Evolutionary conservation across 371 early-diverging fungal species (phyloP).

Genomic region (Actinomortierella wolfii): DNA sequence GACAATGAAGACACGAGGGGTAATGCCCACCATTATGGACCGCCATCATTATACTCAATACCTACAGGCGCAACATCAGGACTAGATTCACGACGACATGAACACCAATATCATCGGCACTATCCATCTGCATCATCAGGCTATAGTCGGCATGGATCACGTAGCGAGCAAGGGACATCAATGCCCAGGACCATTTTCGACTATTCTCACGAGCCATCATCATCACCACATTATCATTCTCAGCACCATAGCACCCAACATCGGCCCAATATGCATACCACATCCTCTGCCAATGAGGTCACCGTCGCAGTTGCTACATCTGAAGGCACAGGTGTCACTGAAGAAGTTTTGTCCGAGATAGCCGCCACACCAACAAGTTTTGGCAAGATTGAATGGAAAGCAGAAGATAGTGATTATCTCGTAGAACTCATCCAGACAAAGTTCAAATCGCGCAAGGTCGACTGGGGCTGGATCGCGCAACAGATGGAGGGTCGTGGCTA

Average conservation of each 20-base stretch:
- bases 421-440: conserved; percentile 38
- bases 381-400: conserved; percentile 46
- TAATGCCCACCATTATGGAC: neutral
- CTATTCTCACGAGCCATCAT: too few species aligned
- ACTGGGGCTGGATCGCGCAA: conserved; percentile 42
- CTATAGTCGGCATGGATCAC: too few species aligned
- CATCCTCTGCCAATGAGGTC: too few species aligned
- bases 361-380: conserved; percentile 32
- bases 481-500: conserved; percentile 47
- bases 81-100: conserved; percentile 5
- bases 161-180: too few species aligned
- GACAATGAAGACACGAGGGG: conserved; percentile 16
- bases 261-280: too few species aligned
- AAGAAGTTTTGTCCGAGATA: conserved; percentile 12
- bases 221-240: too few species aligned
- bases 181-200: too few species aligned
- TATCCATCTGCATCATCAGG: too few species aligned
- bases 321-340: too few species aligned
- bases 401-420: conserved; percentile 40
- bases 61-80: conserved; percentile 7
- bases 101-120: too few species aligned
- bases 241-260: too few species aligned
- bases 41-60: neutral
- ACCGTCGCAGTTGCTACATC: too few species aligned
- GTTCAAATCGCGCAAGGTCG: conserved; percentile 39